Base-by-base conservation (phyloP, 768 basidiomycete species). In the Aureoboletus auriporus region DNA sequence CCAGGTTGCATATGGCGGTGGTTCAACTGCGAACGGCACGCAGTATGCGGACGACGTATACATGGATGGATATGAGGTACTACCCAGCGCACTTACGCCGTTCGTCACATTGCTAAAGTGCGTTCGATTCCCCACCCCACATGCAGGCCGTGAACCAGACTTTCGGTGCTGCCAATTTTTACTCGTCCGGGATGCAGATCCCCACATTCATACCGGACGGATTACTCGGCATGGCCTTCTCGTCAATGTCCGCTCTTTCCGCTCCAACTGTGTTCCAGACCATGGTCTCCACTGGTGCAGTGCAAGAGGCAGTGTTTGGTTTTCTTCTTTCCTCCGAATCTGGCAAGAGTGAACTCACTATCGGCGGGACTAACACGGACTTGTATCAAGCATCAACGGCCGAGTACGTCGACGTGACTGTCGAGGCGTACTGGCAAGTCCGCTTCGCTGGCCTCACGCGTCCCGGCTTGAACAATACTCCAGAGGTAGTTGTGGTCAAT, bases 321-420 rank as follows among this genome's bases (percentile, higher is more conserved):
- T 72, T 83, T 56, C 75, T 76, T 51, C 66, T 82, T 38, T 67
- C 71, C 31, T 55, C 64, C 4, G 57, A 73, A 10, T 26, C 64
- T 14, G 58, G 62, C 10, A 71, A 68, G 20, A 71, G 76, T n/a
- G 77, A 80, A 60, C 71, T 86, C 12, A 75, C 71, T 50, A 59
- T 86, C 41, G 83, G 83, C 27, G 83, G 80, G 29, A 69, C 71
- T 5, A 71, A 86, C 61, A 54, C 55, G 5, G 52, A 57, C 10
- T 60, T 74, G 50, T 82, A 76, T 63, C 73, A 71, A 13, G 76
- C 74, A 10, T 55, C 58, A 4, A 61, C 56, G 8, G 63, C 80
- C 56, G 72, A 72, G 12, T 73, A 71, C 27, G 35, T 60, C 29
- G 43, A 57, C 3, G 65, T 75, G 4, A 64, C 60, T 17, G n/a